Conservation (phyloP, 768 basidiomycete genomes). For the Hericium coralloides region DNA sequence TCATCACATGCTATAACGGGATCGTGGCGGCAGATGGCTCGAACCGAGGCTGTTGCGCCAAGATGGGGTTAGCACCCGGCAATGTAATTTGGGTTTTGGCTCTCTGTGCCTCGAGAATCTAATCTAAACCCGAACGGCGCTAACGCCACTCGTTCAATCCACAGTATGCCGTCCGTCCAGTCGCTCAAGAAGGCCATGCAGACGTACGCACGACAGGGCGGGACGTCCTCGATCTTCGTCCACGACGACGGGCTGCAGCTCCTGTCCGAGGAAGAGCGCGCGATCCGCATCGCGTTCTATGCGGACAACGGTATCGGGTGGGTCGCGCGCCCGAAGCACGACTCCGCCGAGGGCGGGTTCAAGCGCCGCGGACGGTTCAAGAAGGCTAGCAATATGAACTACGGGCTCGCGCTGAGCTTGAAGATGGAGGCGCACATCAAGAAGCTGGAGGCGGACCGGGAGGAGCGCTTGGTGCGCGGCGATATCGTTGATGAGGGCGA, state of each 20-base stretch:
- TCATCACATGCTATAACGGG: background rate
- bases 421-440: conserved; percentile 45
- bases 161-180: conserved; percentile 62
- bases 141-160: conserved; percentile 4
- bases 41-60: background rate
- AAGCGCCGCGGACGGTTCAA: conserved; percentile 86
- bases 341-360: conserved; percentile 51
- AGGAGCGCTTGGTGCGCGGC: conserved; percentile 23
- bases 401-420: conserved; percentile 60
- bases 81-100: background rate
- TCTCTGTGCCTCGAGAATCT: background rate
- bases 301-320: conserved; percentile 71
- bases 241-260: conserved; percentile 82
- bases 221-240: conserved; percentile 68
- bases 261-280: conserved; percentile 49
- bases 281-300: conserved; percentile 66
- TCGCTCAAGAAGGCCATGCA: conserved; percentile 83
- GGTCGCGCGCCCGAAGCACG: conserved; percentile 74
- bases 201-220: conserved; percentile 88
- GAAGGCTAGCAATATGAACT: conserved; percentile 92
- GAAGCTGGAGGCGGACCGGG: conserved; percentile 34
- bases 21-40: too few relatives aligned
- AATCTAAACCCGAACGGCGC: background rate
- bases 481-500: conserved; percentile 28
- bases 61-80: background rate